Evolutionary conservation across 805 yeast genomes (phyloP), one percentile per base, ranked within the genome.

Genomic region (Geotrichum ghanense): DNA sequence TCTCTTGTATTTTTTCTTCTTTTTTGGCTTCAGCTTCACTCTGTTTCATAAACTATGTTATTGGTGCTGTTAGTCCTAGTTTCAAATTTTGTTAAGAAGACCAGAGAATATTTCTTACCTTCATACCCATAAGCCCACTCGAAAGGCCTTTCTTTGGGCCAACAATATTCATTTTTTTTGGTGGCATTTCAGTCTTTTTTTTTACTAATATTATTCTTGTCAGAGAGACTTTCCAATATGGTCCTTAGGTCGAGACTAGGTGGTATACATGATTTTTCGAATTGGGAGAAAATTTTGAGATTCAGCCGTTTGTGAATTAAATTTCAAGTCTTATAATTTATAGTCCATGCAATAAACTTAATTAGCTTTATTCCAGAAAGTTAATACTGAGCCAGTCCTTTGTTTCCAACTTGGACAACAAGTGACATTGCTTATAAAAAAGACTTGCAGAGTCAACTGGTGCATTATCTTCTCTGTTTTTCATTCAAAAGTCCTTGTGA

Each of bases 221-320:
- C 31, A 25, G 9, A 9, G 9, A 25, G 9, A 14, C 14, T 14
- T 25, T 14, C 14, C 31, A 9, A 9, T 9, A 25, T 25, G 14
- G 31, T 14, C 14, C 31, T 25, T 14, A 9, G 31, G 31, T 25
- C 12, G 31, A 14, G 9, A n/a, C 16, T 31, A n/a, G 37, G 17
- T 31, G 17, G 10, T n/a, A n/a, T n/a, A n/a, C n/a, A n/a, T n/a
- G n/a, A n/a, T n/a, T 31, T 31, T n/a, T 10, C 19, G 14, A 9
- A 10, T 31, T 31, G 37, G 37, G 37, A 31, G 37, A 31, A 31
- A 31, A 31, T 31, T 31, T 31, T 31, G 37, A 31, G 12, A 25
- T 31, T 31, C 37, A 31, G 37, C 37, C 37, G 12, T 31, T 10
- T 12, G 14, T n/a, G n/a, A n/a, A n/a, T n/a, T n/a, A n/a, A n/a